Conservation (phyloP, 2,329 filamentous ascomycete genomes). For the Diaporthe citri region DNA sequence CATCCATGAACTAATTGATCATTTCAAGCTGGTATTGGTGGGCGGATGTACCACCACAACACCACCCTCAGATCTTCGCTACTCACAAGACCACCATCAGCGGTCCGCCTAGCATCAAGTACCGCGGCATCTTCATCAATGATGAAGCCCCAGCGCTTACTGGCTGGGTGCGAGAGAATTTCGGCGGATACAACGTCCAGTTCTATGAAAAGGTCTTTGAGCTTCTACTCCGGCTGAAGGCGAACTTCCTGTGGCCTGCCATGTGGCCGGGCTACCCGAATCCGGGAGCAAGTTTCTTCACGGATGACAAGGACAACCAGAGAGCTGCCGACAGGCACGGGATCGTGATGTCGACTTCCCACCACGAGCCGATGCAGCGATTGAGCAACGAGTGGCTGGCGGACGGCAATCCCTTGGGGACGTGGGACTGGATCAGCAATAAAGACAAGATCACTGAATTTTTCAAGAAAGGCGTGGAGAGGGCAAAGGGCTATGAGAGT, state of each 20-base stretch:
- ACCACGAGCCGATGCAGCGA: conserved; percentile 76
- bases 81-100: conserved; percentile 60
- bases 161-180: conserved; percentile 36
- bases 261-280: conserved; percentile 69
- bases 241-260: conserved; percentile 77
- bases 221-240: conserved; percentile 69
- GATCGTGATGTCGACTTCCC: conserved; percentile 73
- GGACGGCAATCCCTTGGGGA: conserved; percentile 55
- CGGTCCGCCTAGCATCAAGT: conserved; percentile 68
- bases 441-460: conserved; percentile 66
- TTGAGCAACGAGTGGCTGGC: conserved; percentile 63
- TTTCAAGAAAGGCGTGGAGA: conserved; percentile 67
- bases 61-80: conserved; percentile 63
- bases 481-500: conserved; percentile 68
- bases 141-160: conserved; percentile 70
- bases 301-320: conserved; percentile 71
- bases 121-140: conserved; percentile 73
- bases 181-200: conserved; percentile 54
- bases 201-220: conserved; percentile 76
- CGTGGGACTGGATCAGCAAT: conserved; percentile 73
- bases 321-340: conserved; percentile 72
- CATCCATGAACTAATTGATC: neutral
- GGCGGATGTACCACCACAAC: conserved; percentile 67
- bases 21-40: conserved; percentile 66
- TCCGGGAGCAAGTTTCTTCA: conserved; percentile 69